Evolutionary conservation across 768 basidiomycete genomes (phyloP).

Genomic region (Albatrellus ellisii): DNA sequence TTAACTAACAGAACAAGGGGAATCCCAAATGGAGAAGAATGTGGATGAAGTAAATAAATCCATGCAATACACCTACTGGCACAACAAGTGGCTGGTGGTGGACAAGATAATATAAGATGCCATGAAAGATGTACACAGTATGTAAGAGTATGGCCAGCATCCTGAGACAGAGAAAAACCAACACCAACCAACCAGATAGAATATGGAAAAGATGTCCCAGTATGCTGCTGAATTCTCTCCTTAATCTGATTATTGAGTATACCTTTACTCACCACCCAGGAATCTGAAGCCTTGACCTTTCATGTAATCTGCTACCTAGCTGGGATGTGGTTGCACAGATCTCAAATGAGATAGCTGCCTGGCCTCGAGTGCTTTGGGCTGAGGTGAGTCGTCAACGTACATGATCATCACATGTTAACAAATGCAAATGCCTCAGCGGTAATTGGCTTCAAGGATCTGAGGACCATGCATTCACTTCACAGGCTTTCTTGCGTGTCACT

Average conservation of each 20-base stretch:
- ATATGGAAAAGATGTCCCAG: conserved; percentile 53
- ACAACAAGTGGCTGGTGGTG: no score
- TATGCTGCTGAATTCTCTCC: conserved; percentile 27
- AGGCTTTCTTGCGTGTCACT: conserved; percentile 36
- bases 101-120: no score
- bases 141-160: no score
- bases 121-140: no score
- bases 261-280: conserved; percentile 3
- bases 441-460: conserved; percentile 43
- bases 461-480: conserved; percentile 18
- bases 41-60: no score
- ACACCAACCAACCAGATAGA: conserved; percentile 33
- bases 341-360: conserved; percentile 42
- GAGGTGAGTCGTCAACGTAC: conserved; percentile 44
- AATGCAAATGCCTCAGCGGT: conserved; percentile 17
- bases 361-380: conserved; percentile 52
- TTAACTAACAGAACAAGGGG: no score
- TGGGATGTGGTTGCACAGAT: conserved; percentile 67
- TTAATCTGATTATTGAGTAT: conserved; percentile 9
- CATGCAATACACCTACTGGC: no score
- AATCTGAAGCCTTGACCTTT: conserved; percentile 59
- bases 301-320: conserved; percentile 52
- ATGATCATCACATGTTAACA: conserved; percentile 9
- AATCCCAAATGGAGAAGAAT: no score
- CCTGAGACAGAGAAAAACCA: no score